phyloP scores from a whole-genome alignment of 225 moss, liverwort and hornwort species.

The Anthoceros angustus region DNA sequence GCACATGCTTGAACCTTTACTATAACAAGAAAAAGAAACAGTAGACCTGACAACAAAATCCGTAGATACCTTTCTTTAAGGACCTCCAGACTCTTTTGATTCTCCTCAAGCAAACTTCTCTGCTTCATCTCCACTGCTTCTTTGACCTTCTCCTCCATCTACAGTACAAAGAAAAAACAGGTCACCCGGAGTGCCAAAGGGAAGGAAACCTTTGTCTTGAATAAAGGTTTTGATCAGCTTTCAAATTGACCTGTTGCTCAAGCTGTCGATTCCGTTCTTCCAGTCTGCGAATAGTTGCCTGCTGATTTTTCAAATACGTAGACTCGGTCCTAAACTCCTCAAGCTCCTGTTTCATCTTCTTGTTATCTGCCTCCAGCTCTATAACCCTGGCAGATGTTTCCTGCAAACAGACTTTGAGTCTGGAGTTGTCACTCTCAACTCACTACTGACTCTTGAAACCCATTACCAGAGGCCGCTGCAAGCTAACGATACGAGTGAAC shows the following conservation, averaged over 20 bases:
- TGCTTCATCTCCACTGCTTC: constrained; percentile 95
- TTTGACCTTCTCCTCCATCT: constrained; percentile 99
- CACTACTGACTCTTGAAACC: neutral
- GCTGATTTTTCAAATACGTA: constrained; percentile 80
- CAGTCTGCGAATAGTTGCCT: constrained; percentile 82
- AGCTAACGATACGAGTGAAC: neutral
- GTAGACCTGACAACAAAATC: neutral
- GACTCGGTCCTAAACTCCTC: constrained; percentile 84
- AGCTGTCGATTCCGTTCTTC: constrained; percentile 90
- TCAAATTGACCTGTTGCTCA: constrained; percentile 64
- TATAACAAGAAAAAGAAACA: neutral
- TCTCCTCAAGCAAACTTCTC: constrained; percentile 74
- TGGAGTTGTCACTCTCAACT: neutral
- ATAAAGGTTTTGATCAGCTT: neutral
- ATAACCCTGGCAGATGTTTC: constrained; percentile 55
- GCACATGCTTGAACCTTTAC: neutral
- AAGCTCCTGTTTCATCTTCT: constrained; percentile 79
- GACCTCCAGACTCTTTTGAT: constrained; percentile 63
- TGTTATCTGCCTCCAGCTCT: constrained; percentile 65
- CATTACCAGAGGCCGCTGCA: too few species aligned
- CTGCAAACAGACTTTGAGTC: constrained; percentile 17
- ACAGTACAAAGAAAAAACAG: neutral
- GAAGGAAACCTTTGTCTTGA: neutral
- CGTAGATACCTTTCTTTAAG: constrained; percentile 60
- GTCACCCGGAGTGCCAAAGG: neutral